Percentiles rank a stretch among this genome's conserved stretches.
phyloP scores from a whole-genome alignment of 345 rosid genomes.

The Salix koriyanagi region DNA sequence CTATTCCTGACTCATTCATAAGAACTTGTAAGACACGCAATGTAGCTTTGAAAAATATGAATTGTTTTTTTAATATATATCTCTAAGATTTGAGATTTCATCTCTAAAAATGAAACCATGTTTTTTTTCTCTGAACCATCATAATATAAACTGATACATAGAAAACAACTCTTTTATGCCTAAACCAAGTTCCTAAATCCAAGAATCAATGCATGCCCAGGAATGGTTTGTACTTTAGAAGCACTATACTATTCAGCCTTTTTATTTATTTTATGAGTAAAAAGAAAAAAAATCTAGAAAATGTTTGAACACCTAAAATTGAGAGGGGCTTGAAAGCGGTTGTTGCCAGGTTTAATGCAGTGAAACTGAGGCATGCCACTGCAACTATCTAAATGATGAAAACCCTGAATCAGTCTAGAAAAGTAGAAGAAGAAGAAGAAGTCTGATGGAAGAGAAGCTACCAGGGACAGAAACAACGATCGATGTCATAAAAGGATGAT shows the following conservation, averaged over 20 bases:
- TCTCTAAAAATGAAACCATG: no score
- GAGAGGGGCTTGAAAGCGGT: not conserved
- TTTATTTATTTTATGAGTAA: not conserved
- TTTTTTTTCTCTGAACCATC: not conserved
- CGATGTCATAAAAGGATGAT: no score
- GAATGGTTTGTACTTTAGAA: not conserved
- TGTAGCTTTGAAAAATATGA: not conserved
- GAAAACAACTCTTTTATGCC: not conserved
- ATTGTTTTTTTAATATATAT: no score
- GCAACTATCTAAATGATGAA: not conserved
- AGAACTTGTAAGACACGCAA: not conserved
- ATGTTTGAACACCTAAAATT: not conserved
- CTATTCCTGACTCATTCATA: not conserved
- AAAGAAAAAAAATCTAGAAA: not conserved
- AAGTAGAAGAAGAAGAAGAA: not conserved
- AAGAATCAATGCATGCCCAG: not conserved
- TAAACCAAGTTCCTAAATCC: not conserved
- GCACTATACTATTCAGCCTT: not conserved
- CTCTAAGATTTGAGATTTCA: not conserved
- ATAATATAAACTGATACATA: not conserved
- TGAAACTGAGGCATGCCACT: not conserved
- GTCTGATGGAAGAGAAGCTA: no score
- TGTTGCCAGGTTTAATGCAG: not conserved
- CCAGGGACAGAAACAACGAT: no score
- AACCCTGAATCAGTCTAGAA: not conserved